These are phyloP conservation scores for Tolypocladium tropicale DNA, from an alignment of 2,329 filamentous ascomycete species.

Conservation along the genomic window DNA sequence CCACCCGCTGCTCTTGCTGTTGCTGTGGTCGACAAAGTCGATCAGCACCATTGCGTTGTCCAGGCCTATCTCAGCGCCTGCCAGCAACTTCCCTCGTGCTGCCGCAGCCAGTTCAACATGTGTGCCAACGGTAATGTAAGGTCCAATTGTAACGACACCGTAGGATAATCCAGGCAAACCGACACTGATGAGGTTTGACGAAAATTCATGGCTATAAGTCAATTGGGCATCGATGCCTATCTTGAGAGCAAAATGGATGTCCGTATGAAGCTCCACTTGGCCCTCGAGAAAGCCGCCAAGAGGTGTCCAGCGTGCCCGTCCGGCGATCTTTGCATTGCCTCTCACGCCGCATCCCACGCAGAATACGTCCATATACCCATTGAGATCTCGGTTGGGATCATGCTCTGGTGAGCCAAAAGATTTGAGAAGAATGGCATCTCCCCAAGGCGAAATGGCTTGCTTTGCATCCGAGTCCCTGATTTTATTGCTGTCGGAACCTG, in stretches of 20 bases:
- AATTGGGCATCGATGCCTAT: conserved; percentile 19
- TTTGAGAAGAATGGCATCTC: conserved; percentile 17
- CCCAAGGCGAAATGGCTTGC: conserved; percentile 16
- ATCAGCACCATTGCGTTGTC: conserved; percentile 12
- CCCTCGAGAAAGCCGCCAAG: conserved; percentile 14
- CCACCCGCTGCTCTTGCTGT: conserved; percentile 11
- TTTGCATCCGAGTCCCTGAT: conserved; percentile 9
- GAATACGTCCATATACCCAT: conserved; percentile 15
- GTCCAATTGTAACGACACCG: conserved; percentile 15
- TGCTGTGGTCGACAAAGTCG: conserved; percentile 11
- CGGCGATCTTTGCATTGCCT: conserved; percentile 14
- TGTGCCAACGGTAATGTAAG: conserved; percentile 12
- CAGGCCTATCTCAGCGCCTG: conserved; percentile 19
- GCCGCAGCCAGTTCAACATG: conserved; percentile 11
- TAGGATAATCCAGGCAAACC: conserved; percentile 14
- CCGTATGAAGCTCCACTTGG: conserved; percentile 11
- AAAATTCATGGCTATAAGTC: conserved; percentile 9
- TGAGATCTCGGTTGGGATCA: conserved; percentile 2
- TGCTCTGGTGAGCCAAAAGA: conserved; percentile 9
- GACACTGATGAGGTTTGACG: conserved; percentile 11
- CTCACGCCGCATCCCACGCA: conserved; percentile 19
- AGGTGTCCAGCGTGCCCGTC: conserved; percentile 13
- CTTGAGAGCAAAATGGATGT: conserved; percentile 15
- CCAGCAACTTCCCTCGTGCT: conserved; percentile 15
- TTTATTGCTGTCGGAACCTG: background rate